A percentile compares a stretch with the other conserved stretches of the same genome.
These are phyloP conservation scores for Aethionema arabicum DNA, from an alignment of 345 rosid species.

Conservation along the genomic window DNA sequence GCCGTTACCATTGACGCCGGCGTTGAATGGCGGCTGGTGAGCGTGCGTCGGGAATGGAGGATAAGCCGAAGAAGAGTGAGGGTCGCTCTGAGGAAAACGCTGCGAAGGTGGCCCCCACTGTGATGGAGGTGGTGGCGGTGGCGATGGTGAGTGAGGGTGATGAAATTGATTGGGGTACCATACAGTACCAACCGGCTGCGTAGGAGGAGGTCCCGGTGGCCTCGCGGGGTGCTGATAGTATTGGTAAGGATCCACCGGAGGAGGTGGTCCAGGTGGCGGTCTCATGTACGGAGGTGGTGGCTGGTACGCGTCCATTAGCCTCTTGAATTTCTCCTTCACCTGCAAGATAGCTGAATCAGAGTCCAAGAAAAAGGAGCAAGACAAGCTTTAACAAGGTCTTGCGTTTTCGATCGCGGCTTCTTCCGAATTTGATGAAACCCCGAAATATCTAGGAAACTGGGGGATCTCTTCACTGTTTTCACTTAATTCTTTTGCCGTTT, in stretches of 20 bases:
- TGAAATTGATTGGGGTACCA: slow-evolving; percentile 63
- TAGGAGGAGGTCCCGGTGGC: slow-evolving; percentile 42
- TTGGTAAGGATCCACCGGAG: slow-evolving; percentile 47
- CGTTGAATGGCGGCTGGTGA: slow-evolving; percentile 43
- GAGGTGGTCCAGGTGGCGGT: slow-evolving; percentile 48
- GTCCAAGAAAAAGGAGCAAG: slow-evolving; percentile 3
- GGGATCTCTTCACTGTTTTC: neutral
- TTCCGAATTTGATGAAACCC: slow-evolving; percentile 16
- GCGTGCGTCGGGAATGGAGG: slow-evolving; percentile 42
- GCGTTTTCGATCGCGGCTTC: slow-evolving; percentile 9
- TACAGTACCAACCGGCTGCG: slow-evolving; percentile 32
- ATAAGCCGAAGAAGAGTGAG: slow-evolving; percentile 38
- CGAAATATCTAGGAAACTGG: slow-evolving; percentile 16
- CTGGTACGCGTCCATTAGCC: slow-evolving; percentile 56
- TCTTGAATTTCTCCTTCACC: too few species aligned
- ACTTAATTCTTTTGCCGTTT: neutral
- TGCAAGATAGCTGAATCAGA: neutral
- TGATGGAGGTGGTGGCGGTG: slow-evolving; percentile 54
- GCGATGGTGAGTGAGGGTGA: slow-evolving; percentile 47
- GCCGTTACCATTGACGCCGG: slow-evolving; percentile 39
- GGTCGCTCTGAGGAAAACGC: slow-evolving; percentile 27
- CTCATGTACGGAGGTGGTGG: slow-evolving; percentile 50
- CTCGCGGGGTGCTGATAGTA: slow-evolving; percentile 35
- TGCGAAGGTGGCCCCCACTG: slow-evolving; percentile 51
- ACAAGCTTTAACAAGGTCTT: neutral